Evolutionary conservation across 2,329 filamentous ascomycete species (phyloP), one percentile per base, ranked within the genome.

Genomic region (Didymella glomerata): DNA sequence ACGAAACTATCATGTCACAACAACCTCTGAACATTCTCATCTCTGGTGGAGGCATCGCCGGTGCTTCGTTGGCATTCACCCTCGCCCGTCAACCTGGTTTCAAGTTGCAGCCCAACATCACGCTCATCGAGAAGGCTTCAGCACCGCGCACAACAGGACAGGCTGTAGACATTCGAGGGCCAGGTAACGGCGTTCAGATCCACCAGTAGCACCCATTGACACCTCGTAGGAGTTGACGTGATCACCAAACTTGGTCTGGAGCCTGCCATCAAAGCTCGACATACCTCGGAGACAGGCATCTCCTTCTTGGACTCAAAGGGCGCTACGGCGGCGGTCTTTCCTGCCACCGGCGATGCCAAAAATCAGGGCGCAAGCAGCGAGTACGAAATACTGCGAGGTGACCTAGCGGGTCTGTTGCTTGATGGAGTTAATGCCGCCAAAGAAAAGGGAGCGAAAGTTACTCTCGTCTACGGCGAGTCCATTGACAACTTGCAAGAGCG

Each of bases 121-220:
- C 80, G 4, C 68, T 83, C 36, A 64, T 83, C 16, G 81, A 83
- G 55, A 78, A 79, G 18, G 77, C 77, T 1, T 61, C 78, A 0
- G 48, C 61, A 16, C 74, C 78, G 14, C 73, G 79, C 13, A 71
- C 69, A 4, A 76, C 77, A 24, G 81, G 81, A 2, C 79, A 81
- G 57, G 75, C 80, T 20, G 69, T 83, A 40, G 81, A 83, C 60
- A 76, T 83, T 3, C 79, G 80, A 27, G 78, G 74, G 2, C 64
- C 74, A 5, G 80, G 41, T 44, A 44, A 25, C 5, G 13, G 2
- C 9, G 6, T n/a, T 16, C 41, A 24, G 1, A 27, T 3, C 13
- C 18, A 5, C 14, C 6, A 44, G 11, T 27, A 14, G 3, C 41
- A 25, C 5, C 1, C 10, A 8, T 2, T 44, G 6, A 44, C 22